phyloP scores from a whole-genome alignment of 2,329 filamentous ascomycete species.

The Ophioceras dolichostomum region DNA sequence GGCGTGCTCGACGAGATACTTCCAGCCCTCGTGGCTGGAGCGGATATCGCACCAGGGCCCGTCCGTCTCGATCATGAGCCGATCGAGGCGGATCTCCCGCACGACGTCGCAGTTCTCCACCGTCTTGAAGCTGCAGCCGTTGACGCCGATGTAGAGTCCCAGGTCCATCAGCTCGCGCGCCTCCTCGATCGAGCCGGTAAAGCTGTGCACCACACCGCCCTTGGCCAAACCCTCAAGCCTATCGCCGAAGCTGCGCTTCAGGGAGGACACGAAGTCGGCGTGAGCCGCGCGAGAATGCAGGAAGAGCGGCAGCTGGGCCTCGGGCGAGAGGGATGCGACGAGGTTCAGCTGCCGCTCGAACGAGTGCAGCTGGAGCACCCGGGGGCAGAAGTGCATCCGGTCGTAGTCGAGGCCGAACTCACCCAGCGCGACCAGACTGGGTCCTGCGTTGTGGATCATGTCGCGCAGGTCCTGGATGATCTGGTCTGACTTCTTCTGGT shows the following conservation, averaged over 20 bases:
- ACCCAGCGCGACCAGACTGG: slow-evolving; percentile 66
- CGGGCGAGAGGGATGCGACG: slow-evolving; percentile 43
- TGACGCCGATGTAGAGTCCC: slow-evolving; percentile 86
- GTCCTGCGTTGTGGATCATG: slow-evolving; percentile 42
- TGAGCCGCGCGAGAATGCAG: slow-evolving; percentile 84
- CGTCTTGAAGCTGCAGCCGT: slow-evolving; percentile 94
- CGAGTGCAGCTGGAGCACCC: slow-evolving; percentile 68
- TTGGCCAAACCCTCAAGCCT: slow-evolving; percentile 55
- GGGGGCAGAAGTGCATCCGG: slow-evolving; percentile 69
- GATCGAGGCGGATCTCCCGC: slow-evolving; percentile 61
- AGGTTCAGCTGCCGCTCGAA: slow-evolving; percentile 76
- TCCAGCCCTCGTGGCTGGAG: slow-evolving; percentile 74
- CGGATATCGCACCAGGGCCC: slow-evolving; percentile 97
- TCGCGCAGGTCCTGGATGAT: slow-evolving; percentile 48
- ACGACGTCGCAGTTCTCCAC: slow-evolving; percentile 83
- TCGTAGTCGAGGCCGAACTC: slow-evolving; percentile 98
- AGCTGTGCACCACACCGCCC: slow-evolving; percentile 83
- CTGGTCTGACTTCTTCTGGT: slow-evolving; percentile 27
- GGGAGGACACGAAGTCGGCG: slow-evolving; percentile 64
- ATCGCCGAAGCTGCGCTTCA: slow-evolving; percentile 45
- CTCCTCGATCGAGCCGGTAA: slow-evolving; percentile 79
- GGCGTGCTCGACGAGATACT: slow-evolving; percentile 42
- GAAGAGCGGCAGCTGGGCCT: slow-evolving; percentile 62
- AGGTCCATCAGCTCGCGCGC: slow-evolving; percentile 69
- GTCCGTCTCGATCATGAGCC: slow-evolving; percentile 90